phyloP scores from a whole-genome alignment of 805 yeast genomes.

The Lachancea lanzarotensis region DNA sequence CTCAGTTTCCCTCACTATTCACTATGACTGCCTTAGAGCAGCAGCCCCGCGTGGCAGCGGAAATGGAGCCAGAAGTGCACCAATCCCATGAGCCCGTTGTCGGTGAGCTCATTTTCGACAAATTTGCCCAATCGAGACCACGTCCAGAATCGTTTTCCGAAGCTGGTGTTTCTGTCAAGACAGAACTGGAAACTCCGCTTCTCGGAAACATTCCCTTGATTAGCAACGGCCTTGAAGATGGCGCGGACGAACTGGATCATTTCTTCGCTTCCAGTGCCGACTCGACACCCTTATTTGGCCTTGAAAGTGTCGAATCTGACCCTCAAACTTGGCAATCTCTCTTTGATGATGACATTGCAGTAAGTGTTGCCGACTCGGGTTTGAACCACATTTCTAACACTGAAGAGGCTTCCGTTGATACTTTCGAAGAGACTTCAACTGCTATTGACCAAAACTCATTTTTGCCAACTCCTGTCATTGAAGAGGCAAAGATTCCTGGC shows the following conservation, averaged over 20 bases:
- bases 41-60: constrained; percentile 2
- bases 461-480: constrained; percentile 31
- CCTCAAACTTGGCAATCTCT: constrained; percentile 57
- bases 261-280: constrained; percentile 39
- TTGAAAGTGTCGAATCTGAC: constrained; percentile 24
- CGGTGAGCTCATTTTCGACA: constrained; percentile 24
- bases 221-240: constrained; percentile 18
- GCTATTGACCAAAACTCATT: constrained; percentile 17
- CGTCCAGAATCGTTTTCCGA: constrained; percentile 9
- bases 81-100: constrained; percentile 13
- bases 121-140: constrained; percentile 15
- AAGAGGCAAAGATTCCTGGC: constrained; percentile 18
- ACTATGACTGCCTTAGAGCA: constrained; percentile 7
- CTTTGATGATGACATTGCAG: constrained; percentile 41
- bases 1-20: constrained; percentile 8
- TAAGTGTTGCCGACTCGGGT: constrained; percentile 32
- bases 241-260: constrained; percentile 61
- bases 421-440: background rate
- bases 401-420: background rate
- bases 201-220: constrained; percentile 2
- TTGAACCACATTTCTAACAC: constrained; percentile 12
- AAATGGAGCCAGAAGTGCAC: background rate
- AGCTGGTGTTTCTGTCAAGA: background rate
- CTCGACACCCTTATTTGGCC: constrained; percentile 57
- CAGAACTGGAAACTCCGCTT: constrained; percentile 5